Evolutionary conservation across 805 yeast genomes (phyloP).

Genomic region (Yarrowia porcina): DNA sequence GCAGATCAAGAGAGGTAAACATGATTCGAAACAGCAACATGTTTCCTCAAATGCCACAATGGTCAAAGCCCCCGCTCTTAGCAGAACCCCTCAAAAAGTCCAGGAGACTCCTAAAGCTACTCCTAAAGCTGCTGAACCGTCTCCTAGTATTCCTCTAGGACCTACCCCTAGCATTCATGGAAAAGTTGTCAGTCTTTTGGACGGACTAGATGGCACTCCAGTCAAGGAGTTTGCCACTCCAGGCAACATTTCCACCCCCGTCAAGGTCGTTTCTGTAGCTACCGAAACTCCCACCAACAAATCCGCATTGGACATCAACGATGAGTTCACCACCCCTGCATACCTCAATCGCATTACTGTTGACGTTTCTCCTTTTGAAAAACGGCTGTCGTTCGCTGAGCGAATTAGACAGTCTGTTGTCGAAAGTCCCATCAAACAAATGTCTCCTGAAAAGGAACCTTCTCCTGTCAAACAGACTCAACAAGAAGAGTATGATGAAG

Average conservation of each 20-base stretch:
- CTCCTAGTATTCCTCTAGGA: slow-evolving; percentile 50
- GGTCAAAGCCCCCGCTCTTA: not conserved
- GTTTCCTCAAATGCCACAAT: too few species aligned
- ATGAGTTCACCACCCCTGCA: slow-evolving; percentile 8
- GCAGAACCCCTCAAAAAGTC: not conserved
- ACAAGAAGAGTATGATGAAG: not conserved
- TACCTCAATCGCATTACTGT: slow-evolving; percentile 32
- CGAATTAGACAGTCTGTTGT: slow-evolving; percentile 1
- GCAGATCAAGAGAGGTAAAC: not conserved
- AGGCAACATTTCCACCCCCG: not conserved
- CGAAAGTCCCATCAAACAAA: not conserved
- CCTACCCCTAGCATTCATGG: slow-evolving; percentile 89
- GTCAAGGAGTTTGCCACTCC: not conserved
- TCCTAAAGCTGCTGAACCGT: slow-evolving; percentile 17
- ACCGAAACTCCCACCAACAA: not conserved
- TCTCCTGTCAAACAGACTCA: not conserved
- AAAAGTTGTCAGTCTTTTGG: slow-evolving; percentile 68
- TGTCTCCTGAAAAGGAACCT: not conserved
- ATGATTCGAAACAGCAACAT: not conserved
- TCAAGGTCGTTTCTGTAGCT: not conserved
- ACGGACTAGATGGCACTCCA: slow-evolving; percentile 38
- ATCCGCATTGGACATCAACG: not conserved
- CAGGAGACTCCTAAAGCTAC: not conserved
- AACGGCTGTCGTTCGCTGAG: slow-evolving; percentile 15
- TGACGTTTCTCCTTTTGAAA: not conserved